phyloP scores from a whole-genome alignment of 306 rosid species.

The Myrica gale region DNA sequence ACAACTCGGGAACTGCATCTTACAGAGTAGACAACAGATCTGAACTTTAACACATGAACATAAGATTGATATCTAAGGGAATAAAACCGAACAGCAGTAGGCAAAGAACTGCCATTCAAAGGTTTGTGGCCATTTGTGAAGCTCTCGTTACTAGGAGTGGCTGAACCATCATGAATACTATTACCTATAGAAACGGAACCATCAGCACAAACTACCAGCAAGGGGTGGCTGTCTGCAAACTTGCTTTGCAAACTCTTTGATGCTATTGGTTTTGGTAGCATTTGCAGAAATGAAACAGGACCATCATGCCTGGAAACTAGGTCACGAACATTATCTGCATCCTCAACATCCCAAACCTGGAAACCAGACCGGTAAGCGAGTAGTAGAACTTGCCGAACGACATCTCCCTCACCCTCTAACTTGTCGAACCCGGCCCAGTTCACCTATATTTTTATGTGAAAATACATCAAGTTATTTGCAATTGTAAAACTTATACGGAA shows the following conservation, averaged over 20 bases:
- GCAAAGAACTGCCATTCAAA: conserved; percentile 55
- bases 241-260: conserved; percentile 63
- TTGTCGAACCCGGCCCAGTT: conserved; percentile 96
- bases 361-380: conserved; percentile 87
- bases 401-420: conserved; percentile 68
- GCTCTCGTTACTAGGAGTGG: conserved; percentile 44
- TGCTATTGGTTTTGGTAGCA: conserved; percentile 72
- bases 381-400: conserved; percentile 67
- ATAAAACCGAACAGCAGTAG: conserved; percentile 75
- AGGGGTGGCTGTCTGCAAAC: conserved; percentile 63
- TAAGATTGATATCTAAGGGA: conserved; percentile 82
- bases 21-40: conserved; percentile 78
- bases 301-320: conserved; percentile 78
- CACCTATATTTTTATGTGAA: conserved; percentile 46
- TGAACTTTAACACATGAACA: conserved; percentile 77
- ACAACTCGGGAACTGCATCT: conserved; percentile 88
- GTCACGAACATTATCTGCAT: conserved; percentile 78
- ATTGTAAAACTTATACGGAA: not conserved
- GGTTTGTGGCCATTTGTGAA: conserved; percentile 55
- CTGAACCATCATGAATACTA: conserved; percentile 50
- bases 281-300: conserved; percentile 86
- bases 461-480: conserved; percentile 22
- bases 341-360: conserved; percentile 98
- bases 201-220: conserved; percentile 74
- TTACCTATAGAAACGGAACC: conserved; percentile 59